Evolutionary conservation across 768 basidiomycete species (phyloP), one percentile per base, ranked within the genome.

Genomic region (Boletus bicolor): DNA sequence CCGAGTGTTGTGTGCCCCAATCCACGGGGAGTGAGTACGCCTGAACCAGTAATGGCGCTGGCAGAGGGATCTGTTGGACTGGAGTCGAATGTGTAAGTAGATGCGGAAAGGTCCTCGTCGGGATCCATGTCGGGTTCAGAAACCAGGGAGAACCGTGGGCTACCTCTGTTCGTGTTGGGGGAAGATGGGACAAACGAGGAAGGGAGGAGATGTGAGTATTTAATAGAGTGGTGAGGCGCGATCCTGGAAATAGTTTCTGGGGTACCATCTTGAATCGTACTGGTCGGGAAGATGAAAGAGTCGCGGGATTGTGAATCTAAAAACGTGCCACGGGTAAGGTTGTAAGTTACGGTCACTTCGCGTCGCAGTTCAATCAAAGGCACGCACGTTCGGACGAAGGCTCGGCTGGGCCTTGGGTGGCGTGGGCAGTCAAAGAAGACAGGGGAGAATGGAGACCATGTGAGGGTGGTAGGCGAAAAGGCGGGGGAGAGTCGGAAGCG

Each of bases 261-360:
- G 49, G 59, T 56, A 12, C 65, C 59, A 62, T 64, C 65, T 55
- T 62, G 65, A 45, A 59, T 64, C 0, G 59, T 21, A 50, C n/a
- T 53, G 24, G 38, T 61, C 19, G 75, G 76, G 55, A 78, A 77
- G 54, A 78, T 75, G 64, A 78, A 73, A 2, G 73, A 67, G 55
- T 75, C 73, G 61, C 65, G 62, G 56, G 65, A 67, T 44, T 60
- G 66, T 32, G 62, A 62, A 58, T 54, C 66, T 64, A 53, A 9
- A 56, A 68, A 68, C 58, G 67, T 68, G 67, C 48, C 49, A 55
- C 39, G 42, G 21, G 56, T 43, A 51, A 59, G 32, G 9, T 41
- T 12, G 19, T 24, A 32, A 42, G 42, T 65, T 57, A 59, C 53
- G 49, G 38, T 51, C 55, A 55, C 7, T 30, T 32, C 50, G 55